Evolutionary conservation across 371 early-diverging fungal species (phyloP), one percentile per base, ranked within the genome.

Genomic region (Mucor irregularis): DNA sequence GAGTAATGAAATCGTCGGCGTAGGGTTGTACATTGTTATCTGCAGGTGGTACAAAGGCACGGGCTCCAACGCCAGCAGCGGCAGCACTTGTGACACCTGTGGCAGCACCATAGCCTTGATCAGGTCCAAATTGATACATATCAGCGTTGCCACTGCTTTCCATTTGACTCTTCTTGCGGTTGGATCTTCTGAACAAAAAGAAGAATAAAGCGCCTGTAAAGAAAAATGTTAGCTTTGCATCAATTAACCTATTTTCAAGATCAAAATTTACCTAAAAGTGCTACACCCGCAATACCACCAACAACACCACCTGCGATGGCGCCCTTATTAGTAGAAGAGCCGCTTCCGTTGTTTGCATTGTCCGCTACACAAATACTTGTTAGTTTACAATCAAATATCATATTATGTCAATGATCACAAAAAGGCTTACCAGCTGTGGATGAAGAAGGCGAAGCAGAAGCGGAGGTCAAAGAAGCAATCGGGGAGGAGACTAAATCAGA

Each of bases 271-370:
- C 56, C 49, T 14, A 56, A n/a, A 13, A 56, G 2, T 56, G 49
- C 42, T 11, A 28, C 49, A 33, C 56, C 56, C 19, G 19, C 42
- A 31, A 56, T 33, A 33, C 56, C 56, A 49, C 57, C 57, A 19
- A 56, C 49, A 25, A 49, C 57, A 29, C 57, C 57, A 39, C 57
- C 57, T 14, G 25, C 42, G 34, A 56, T 56, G 2, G 49, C 57
- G 26, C 49, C 49, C 11, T 40, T 56, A n/a, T 56, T 56, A 5
- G 45, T 54, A 14, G 17, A 29, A 24, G 17, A 25, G 13, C 11
- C 11, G 0, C 7, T 30, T 5, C 35, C 11, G 13, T 10, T n/a
- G 10, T 9, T n/a, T 34, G 35, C 11, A 14, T 13, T n/a, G n/a
- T 3, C n/a, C 13, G 35, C 35, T 34, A 34, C 10, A 34, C 10